These are phyloP conservation scores for Fusarium domesticum DNA, from an alignment of 2,329 filamentous ascomycete genomes.

Conservation along the genomic window DNA sequence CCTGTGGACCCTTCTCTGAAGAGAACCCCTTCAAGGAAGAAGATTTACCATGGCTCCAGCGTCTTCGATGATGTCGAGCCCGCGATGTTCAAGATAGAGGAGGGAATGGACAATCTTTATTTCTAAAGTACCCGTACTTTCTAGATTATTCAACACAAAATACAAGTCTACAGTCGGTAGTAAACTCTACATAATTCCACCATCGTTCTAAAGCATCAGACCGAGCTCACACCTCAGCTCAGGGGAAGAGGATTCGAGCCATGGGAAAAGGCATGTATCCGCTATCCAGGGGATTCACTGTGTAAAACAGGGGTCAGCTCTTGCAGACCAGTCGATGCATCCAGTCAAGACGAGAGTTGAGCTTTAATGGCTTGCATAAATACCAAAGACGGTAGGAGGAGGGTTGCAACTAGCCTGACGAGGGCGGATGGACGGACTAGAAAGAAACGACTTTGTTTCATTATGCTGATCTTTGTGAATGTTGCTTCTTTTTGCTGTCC, in stretches of 20 bases:
- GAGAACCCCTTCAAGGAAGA: not conserved
- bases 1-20: constrained; percentile 8
- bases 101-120: too few species aligned
- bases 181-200: not conserved
- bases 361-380: constrained; percentile 8
- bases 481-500: not conserved
- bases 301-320: constrained; percentile 9
- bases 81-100: too few species aligned
- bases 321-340: not conserved
- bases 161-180: too few species aligned
- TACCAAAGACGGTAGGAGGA: not conserved
- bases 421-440: not conserved
- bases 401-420: constrained; percentile 5
- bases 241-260: too few species aligned
- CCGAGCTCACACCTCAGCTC: not conserved
- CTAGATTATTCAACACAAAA: too few species aligned
- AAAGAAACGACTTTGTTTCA: constrained; percentile 5
- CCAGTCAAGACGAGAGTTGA: not conserved
- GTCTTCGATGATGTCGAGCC: too few species aligned
- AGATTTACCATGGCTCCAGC: not conserved
- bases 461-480: not conserved
- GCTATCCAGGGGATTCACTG: constrained; percentile 16
- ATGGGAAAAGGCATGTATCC: constrained; percentile 3
- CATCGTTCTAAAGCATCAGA: not conserved
- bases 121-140: too few species aligned